Conservation (phyloP, 108 stramenopile genomes). For the Mediolabrus comicus region DNA sequence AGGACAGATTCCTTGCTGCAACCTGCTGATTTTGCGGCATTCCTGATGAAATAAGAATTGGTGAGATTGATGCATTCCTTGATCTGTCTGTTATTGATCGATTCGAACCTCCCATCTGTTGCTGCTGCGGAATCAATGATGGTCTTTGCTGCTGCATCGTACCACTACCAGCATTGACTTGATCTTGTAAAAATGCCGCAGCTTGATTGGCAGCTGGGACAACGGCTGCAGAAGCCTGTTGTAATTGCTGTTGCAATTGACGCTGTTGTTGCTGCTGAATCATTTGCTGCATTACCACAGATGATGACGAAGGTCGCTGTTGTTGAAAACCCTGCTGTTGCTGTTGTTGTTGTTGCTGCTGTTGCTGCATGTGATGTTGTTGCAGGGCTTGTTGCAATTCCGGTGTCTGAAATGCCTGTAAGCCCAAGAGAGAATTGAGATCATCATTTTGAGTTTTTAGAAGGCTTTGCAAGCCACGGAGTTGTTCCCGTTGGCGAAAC, state of each 20-base stretch:
- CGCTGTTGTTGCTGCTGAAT: constrained; percentile 12
- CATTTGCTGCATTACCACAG: constrained; percentile 36
- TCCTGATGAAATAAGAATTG: background rate
- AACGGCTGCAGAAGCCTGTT: background rate
- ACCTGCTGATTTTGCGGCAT: background rate
- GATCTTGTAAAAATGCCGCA: background rate
- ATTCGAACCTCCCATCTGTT: background rate
- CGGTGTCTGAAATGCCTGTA: constrained; percentile 2
- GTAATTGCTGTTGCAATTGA: background rate
- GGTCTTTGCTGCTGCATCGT: background rate
- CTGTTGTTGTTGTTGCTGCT: background rate
- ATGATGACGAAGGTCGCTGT: constrained; percentile 2
- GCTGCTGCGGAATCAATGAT: background rate
- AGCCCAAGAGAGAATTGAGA: background rate
- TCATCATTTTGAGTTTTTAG: constrained; percentile 7
- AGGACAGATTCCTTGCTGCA: background rate
- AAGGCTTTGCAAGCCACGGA: constrained; percentile 26
- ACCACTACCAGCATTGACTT: background rate
- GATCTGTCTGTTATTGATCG: background rate
- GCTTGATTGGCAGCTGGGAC: background rate
- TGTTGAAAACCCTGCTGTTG: constrained; percentile 13
- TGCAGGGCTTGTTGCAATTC: background rate
- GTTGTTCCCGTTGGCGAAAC: constrained; percentile 30
- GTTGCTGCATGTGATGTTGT: constrained; percentile 5
- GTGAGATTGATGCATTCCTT: background rate